Evolutionary conservation across 345 rosid genomes (phyloP), one percentile per base, ranked within the genome.

Genomic region (Hirschfeldia incana): DNA sequence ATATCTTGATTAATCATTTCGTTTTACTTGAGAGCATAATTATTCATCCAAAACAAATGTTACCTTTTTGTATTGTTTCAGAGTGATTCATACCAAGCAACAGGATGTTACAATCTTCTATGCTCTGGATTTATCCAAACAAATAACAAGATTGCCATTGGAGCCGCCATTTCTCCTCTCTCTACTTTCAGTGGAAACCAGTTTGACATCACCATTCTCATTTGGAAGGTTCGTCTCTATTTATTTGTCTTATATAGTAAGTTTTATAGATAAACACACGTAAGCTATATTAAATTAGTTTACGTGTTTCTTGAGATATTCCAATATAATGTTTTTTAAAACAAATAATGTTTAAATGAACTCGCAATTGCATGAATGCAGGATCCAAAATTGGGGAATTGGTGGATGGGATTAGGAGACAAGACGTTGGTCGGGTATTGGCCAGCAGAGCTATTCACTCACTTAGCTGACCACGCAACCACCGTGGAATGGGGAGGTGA

Each of bases 401-500:
- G 99, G 99, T 93, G 99, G 99, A 86, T 95, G 97, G 89, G 98
- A 57, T 91, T 95, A 51, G 94, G 98, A 1, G 99, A 91, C 80
- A 87, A 81, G 73, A 89, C 89, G 6, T 79, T 93, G 4, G 93
- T 95, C 1, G 99, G 99, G 26, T 95, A 95, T 78, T 93, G 99
- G 99, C 99, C 99, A 16, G 87, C 99, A 1, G 98, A 91, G 87
- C 83, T 95, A 16, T 95, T 95, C 73, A 91, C 98, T 0, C 99
- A 93, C 85, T 76, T 95, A 32, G 88, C 94, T 0, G 88, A 91
- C 83, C 98, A 85, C 13, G 98, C 99, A 16, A 90, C 97, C 30
- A 91, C 94, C 88, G 97, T 95, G 76, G 97, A 93, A 76, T 95
- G 98, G 98, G 98, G 99, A 0, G 98, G 99, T 5, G 99, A 95